Evolutionary conservation across 2,329 filamentous ascomycete genomes (phyloP), one percentile per base, ranked within the genome.

Genomic region (Elsinoe ampelina): DNA sequence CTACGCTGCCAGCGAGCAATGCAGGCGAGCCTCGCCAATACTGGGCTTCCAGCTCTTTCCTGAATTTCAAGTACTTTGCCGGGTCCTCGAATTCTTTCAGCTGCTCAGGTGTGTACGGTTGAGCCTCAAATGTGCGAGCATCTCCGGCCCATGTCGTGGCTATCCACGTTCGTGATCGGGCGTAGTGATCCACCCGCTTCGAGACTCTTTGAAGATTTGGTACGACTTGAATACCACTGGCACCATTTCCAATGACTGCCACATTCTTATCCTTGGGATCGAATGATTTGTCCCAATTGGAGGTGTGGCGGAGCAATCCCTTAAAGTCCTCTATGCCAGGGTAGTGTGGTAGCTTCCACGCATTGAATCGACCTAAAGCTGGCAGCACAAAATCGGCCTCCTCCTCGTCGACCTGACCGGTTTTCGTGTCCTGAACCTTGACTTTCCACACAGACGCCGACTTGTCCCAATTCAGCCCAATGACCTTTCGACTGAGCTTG

Each of bases 131-230:
- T 30, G 77, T 78, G 32, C 81, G 77, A 48, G 72, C 66, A 30
- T 61, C 41, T 62, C 79, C 70, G 58, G 79, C 71, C 68, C 82
- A 85, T 0, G 81, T 80, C 1, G 80, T 76, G 0, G 84, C 81
- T 26, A 87, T 81, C 85, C 85, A 88, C 0, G 84, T 87, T 32
- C 74, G 78, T 62, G 79, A 83, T 8, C 84, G 74, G 1, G 78
- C 81, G 61, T 86, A 87, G 66, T 85, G 81, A 60, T 86, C 81
- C 0, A 87, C 71, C 1, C 73, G 77, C 13, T 60, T 62, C 1
- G 65, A 68, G 56, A 62, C 64, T 26, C 73, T 72, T 57, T 81
- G 79, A 1, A 83, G 61, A 43, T 79, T 79, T 0, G 80, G 67
- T 1, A 66, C 65, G 5, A 68, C 59, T 51, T 75, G 73, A 6